These are phyloP conservation scores for Salix exigua DNA, from an alignment of 345 rosid genomes.

Conservation along the genomic window DNA sequence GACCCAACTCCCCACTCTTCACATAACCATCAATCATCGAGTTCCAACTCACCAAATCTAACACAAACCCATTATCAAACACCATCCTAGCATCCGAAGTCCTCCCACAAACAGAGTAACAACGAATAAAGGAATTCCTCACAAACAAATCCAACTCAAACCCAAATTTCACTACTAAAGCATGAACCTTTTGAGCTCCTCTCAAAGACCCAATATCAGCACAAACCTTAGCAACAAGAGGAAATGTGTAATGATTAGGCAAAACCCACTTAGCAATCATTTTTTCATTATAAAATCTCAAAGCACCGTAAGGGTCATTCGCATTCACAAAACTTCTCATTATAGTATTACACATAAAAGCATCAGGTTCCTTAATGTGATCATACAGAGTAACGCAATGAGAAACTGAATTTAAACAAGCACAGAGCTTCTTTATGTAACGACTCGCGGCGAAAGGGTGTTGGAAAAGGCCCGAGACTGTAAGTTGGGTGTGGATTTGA, in stretches of 20 bases:
- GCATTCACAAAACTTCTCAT: constrained; percentile 35
- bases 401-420: constrained; percentile 32
- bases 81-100: constrained; percentile 21
- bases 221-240: constrained; percentile 49
- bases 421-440: constrained; percentile 54
- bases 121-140: constrained; percentile 25
- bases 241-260: constrained; percentile 57
- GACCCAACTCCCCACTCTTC: constrained; percentile 17
- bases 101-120: constrained; percentile 27
- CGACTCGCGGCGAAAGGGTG: constrained; percentile 47
- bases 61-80: constrained; percentile 26
- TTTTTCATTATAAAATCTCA: constrained; percentile 48
- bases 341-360: constrained; percentile 58
- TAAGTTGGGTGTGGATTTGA: constrained; percentile 43
- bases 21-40: constrained; percentile 36
- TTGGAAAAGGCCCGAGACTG: constrained; percentile 40
- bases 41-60: constrained; percentile 32
- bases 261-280: constrained; percentile 44
- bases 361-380: constrained; percentile 44
- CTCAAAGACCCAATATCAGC: constrained; percentile 31
- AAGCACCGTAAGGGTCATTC: constrained; percentile 37
- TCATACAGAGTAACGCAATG: constrained; percentile 41
- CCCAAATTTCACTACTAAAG: constrained; percentile 16
- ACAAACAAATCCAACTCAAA: constrained; percentile 33
- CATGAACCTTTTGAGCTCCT: constrained; percentile 31